Base-by-base conservation (phyloP, 83 land plant genomes). In the Picea abies region DNA sequence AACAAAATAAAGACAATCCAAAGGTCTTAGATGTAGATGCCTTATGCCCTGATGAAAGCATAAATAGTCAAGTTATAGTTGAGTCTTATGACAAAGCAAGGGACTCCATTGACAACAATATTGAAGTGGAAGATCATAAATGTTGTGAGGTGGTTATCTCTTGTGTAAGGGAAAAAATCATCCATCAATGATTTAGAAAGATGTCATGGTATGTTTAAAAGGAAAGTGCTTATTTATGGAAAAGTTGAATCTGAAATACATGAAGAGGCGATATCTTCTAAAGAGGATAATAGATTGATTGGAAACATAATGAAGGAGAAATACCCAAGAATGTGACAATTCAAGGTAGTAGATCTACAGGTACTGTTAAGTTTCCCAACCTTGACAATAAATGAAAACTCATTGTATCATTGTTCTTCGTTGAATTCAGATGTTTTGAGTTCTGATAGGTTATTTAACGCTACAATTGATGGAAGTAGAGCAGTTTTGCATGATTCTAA, bases 11-110 rank as follows among this genome's bases (percentile, higher is more conserved):
- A 70, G 20, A 60, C 12, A 69, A 62, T 64, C 23, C 44, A 25
- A 72, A 82, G 78, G 52, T 75, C 68, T 67, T 47, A 49, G 56
- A 10, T 3, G 79, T 26, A 47, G 79, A 47, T 76, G 16, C 41
- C 16, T 61, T 66, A 20, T 69, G 41, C 22, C 63, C 11, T 10
- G 78, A 84, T 7, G 79, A 75, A 16, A 19, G 26, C 3, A 66
- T 14, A 66, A 29, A 29, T 29, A 29, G 29, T 29, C 29, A 29
- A 29, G 29, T 29, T 29, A 29, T 29, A 29, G 29, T 29, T 29
- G 29, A 68, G 71, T 12, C 71, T 68, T 10, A 29, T 26, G 71
- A 68, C 4, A 63, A 20, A 47, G 8, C 52, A 8, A 47, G 52
- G 52, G 52, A 47, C 52, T 47, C 7, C 7, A 1, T 47, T 7